Base-by-base conservation (phyloP, 176 grass and related monocot species). In the Carex kokanica region DNA sequence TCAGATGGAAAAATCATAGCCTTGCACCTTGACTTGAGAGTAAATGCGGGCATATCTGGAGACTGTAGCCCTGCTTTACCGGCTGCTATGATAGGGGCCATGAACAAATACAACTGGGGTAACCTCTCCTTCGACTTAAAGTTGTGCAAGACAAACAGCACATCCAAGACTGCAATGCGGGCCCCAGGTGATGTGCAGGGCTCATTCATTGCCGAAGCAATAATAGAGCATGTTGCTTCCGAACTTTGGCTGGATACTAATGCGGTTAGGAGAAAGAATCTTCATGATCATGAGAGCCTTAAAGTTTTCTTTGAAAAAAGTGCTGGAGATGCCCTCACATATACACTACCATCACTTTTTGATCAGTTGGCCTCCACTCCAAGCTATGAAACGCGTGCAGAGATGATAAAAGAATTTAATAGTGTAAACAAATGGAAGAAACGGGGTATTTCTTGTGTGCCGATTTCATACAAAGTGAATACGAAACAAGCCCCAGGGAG, bases 91-190 rank as follows among this genome's bases (percentile, higher is more conserved):
- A 52, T 92, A 40, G 87, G 77, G 54, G 12, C 87, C 52, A 74
- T 97, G 49, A 97, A 86, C 54, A 94, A 94, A 84, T 97, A 97
- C 83, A 92, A 97, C 73, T 97, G 92, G 92, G 92, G 88, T 8
- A 77, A 82, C 40, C 85, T 97, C 41, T 62, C 92, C 11, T 92
- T 91, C 17, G 90, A 97, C 62, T 2, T 78, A 60, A 97, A 92
- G 54, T 0, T 94, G 17, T 97, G 94, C 85, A 94, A 94, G 83
- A 97, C 94, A 14, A 97, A 97, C 82, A 62, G 83, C 24, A 60
- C 92, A 14, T 91, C 90, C 0, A 97, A 94, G 84, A 89, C 94
- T 11, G 36, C 85, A 2, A 70, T 97, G 90, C 71, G 94, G 6
- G 83, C 25, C 24, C 94, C 94, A 15, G 94, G 94, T 32, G 90